Conservation (phyloP, 768 basidiomycete species). For the Coprinopsis cinerea region DNA sequence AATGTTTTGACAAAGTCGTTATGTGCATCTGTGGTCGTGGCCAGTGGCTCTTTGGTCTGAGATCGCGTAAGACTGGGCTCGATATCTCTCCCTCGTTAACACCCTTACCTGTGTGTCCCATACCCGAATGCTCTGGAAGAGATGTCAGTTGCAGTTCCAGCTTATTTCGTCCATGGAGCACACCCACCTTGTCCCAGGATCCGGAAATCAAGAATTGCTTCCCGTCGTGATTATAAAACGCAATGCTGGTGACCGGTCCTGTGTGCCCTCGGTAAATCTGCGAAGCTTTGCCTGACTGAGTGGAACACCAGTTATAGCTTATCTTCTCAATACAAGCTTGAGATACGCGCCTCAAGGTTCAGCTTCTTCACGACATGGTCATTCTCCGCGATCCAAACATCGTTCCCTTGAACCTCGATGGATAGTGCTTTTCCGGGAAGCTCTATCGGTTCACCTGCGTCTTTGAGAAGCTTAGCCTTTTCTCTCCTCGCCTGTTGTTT, state of each 20-base stretch:
- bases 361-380: slow-evolving; percentile 68
- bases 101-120: slow-evolving; percentile 72
- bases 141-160: background rate
- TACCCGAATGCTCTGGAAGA: slow-evolving; percentile 67
- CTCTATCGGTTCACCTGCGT: slow-evolving; percentile 73
- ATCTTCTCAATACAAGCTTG: background rate
- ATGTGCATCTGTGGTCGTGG: slow-evolving; percentile 66
- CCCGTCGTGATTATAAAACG: slow-evolving; percentile 51
- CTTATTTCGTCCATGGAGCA: background rate
- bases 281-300: slow-evolving; percentile 73
- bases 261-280: slow-evolving; percentile 78
- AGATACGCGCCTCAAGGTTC: slow-evolving; percentile 64
- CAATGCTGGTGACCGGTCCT: slow-evolving; percentile 83
- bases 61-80: background rate
- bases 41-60: slow-evolving; percentile 67
- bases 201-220: slow-evolving; percentile 70
- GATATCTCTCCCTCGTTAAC: background rate
- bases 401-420: slow-evolving; percentile 54
- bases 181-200: slow-evolving; percentile 83
- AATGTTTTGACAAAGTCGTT: slow-evolving; percentile 88
- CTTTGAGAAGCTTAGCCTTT: slow-evolving; percentile 67
- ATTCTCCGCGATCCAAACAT: slow-evolving; percentile 88
- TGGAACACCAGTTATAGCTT: background rate
- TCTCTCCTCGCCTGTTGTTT: slow-evolving; percentile 52
- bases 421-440: slow-evolving; percentile 71